These are phyloP conservation scores for Bipolaris oryzae DNA, from an alignment of 2,329 filamentous ascomycete genomes.

Conservation along the genomic window DNA sequence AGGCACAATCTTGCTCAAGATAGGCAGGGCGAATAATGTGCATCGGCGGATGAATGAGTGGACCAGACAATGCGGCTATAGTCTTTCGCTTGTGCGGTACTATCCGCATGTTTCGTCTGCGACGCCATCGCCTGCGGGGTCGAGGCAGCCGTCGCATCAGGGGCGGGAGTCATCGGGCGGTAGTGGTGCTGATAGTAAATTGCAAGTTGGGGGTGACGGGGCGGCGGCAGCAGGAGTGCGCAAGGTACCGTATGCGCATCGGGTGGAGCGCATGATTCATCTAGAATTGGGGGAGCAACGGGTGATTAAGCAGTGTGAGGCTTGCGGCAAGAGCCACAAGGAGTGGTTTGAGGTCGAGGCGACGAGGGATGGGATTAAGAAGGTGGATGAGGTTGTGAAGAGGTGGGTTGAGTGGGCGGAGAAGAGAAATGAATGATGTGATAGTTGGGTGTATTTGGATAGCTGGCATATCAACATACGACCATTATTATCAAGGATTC, in stretches of 20 bases:
- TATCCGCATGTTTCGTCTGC: slow-evolving; percentile 74
- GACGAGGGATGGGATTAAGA: slow-evolving; percentile 69
- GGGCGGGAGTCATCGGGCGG: neutral
- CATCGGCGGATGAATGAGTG: slow-evolving; percentile 91
- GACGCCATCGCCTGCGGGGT: slow-evolving; percentile 30
- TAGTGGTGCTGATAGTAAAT: neutral
- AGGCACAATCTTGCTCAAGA: slow-evolving; percentile 71
- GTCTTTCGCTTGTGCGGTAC: slow-evolving; percentile 84
- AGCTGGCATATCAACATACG: neutral
- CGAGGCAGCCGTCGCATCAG: neutral
- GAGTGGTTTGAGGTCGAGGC: slow-evolving; percentile 96
- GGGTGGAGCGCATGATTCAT: slow-evolving; percentile 89
- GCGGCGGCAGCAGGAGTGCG: slow-evolving; percentile 46
- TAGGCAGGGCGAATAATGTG: slow-evolving; percentile 77
- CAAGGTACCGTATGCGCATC: slow-evolving; percentile 84
- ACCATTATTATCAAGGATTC: neutral
- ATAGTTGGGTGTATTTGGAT: neutral
- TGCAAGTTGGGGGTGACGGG: too few relatives aligned
- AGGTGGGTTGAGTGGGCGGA: slow-evolving; percentile 89
- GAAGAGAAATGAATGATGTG: slow-evolving; percentile 21
- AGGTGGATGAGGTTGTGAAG: slow-evolving; percentile 74
- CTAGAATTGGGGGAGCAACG: slow-evolving; percentile 73
- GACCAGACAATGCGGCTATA: slow-evolving; percentile 89
- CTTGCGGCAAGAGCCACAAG: slow-evolving; percentile 82
- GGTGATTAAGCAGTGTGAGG: slow-evolving; percentile 69